A percentile compares a stretch with the other conserved stretches of the same genome.
These are phyloP conservation scores for Leccinum rimulosum DNA, from an alignment of 768 basidiomycete species.

Conservation along the genomic window DNA sequence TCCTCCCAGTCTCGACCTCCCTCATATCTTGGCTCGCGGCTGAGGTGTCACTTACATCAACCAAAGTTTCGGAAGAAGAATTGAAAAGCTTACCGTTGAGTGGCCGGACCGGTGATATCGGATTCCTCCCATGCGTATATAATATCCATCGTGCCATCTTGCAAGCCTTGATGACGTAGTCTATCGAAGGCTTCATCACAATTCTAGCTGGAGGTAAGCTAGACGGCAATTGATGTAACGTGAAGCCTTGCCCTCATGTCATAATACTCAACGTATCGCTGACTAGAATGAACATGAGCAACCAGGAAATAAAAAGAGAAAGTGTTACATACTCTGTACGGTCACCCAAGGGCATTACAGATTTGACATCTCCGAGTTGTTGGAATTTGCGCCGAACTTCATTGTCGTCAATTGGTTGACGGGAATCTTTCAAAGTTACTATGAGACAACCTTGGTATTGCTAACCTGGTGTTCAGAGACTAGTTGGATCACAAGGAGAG, in stretches of 20 bases:
- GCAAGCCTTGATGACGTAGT: constrained; percentile 71
- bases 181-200: constrained; percentile 78
- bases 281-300: constrained; percentile 44
- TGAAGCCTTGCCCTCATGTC: constrained; percentile 68
- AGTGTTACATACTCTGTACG: constrained; percentile 51
- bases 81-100: constrained; percentile 34
- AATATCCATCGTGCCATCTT: constrained; percentile 89
- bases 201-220: constrained; percentile 44
- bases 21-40: constrained; percentile 36
- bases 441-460: constrained; percentile 83
- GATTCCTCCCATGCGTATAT: constrained; percentile 80
- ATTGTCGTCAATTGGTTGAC: constrained; percentile 74
- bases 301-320: background rate
- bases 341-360: constrained; percentile 62
- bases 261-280: constrained; percentile 91
- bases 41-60: constrained; percentile 11
- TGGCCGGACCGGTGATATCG: constrained; percentile 49
- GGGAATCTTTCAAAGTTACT: constrained; percentile 71
- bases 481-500: background rate
- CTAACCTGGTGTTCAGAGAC: constrained; percentile 32
- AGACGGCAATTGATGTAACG: background rate
- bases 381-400: constrained; percentile 86
- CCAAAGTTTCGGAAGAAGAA: background rate
- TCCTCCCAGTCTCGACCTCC: constrained; percentile 49
- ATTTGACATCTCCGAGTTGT: constrained; percentile 88